Conservation (phyloP, 1,284 basidiomycete species). For the Irpex rosettiformis region DNA sequence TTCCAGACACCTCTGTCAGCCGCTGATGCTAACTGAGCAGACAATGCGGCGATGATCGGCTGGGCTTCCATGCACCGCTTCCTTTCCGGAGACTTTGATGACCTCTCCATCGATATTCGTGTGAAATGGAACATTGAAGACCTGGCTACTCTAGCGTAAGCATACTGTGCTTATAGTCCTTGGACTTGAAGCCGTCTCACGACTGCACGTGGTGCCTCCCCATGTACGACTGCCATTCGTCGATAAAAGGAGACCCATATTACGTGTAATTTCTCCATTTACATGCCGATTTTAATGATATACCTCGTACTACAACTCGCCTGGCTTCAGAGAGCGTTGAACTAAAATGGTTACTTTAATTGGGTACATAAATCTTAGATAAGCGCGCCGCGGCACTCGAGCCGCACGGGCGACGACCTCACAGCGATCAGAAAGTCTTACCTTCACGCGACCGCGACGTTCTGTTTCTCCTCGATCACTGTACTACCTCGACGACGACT, state of each 20-base stretch:
- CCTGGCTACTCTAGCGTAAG: constrained; percentile 24
- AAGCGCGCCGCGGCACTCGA: not conserved
- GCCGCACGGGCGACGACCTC: not conserved
- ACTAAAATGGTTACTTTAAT: not conserved
- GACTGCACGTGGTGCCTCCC: too few relatives aligned
- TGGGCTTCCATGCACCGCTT: constrained; percentile 87
- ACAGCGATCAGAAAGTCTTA: not conserved
- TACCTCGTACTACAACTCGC: too few relatives aligned
- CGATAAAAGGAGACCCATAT: too few relatives aligned
- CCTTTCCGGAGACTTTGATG: constrained; percentile 61
- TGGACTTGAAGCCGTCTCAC: too few relatives aligned
- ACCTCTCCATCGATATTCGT: constrained; percentile 52
- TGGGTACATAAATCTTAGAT: not conserved
- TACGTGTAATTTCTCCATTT: too few relatives aligned
- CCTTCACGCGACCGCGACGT: not conserved
- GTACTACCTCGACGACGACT: not conserved
- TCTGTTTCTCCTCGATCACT: not conserved
- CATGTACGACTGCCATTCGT: too few relatives aligned
- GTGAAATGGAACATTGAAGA: constrained; percentile 75
- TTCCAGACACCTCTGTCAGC: not conserved
- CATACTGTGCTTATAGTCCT: too few relatives aligned
- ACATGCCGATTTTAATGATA: too few relatives aligned
- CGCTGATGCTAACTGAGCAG: constrained; percentile 36
- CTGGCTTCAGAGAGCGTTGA: too few relatives aligned
- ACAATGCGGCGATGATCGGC: constrained; percentile 95